Conservation (phyloP, 352 stramenopile species). For the Thalassiosira livingstoniorum region DNA sequence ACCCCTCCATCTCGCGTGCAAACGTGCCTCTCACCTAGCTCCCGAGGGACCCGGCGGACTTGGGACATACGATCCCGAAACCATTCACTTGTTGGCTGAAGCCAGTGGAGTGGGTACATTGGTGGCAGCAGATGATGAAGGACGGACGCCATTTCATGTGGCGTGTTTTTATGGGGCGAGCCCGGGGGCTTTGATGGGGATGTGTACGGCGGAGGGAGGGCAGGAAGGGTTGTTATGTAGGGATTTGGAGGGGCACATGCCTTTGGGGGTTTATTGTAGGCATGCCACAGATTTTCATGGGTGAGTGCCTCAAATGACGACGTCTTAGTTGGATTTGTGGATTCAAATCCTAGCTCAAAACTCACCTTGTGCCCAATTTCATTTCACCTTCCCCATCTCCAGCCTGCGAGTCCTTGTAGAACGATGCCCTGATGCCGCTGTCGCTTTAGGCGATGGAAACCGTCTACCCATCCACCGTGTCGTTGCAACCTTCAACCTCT, state of each 20-base stretch:
- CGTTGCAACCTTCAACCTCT: slow-evolving; percentile 28
- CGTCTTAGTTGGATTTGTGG: no score
- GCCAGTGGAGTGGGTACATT: neutral
- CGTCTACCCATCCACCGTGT: slow-evolving; percentile 23
- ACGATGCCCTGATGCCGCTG: slow-evolving; percentile 23
- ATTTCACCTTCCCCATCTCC: neutral
- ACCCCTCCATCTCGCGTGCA: slow-evolving; percentile 17
- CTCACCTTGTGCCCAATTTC: neutral
- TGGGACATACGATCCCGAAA: slow-evolving; percentile 17
- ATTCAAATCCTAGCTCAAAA: neutral
- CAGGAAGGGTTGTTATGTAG: slow-evolving; percentile 8
- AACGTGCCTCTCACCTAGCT: slow-evolving; percentile 21
- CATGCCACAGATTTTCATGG: slow-evolving; percentile 31
- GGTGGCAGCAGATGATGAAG: neutral
- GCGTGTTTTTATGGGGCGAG: slow-evolving; percentile 22
- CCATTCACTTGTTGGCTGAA: slow-evolving; percentile 5
- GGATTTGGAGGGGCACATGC: slow-evolving; percentile 19
- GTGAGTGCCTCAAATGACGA: no score
- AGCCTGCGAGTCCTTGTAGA: slow-evolving; percentile 33
- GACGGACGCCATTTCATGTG: slow-evolving; percentile 18
- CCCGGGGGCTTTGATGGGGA: neutral
- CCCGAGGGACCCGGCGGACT: slow-evolving; percentile 14
- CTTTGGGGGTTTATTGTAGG: slow-evolving; percentile 19
- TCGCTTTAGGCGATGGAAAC: slow-evolving; percentile 16
- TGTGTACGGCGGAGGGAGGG: slow-evolving; percentile 1